phyloP scores from a whole-genome alignment of 148 eudicot genomes.

The Vaccinium vitisidaea region DNA sequence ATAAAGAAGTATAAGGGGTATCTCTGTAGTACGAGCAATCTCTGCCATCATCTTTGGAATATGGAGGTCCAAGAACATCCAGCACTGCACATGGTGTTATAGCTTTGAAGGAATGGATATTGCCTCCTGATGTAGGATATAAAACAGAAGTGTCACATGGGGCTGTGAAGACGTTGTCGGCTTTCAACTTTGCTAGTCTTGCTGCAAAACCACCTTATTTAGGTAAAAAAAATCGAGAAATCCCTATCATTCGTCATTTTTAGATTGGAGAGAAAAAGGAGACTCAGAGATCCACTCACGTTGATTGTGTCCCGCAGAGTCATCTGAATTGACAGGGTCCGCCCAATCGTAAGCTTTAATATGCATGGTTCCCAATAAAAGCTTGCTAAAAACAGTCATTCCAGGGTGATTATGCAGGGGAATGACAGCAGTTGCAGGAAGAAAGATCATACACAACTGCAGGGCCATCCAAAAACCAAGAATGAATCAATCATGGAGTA shows the following conservation, averaged over 20 bases:
- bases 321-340: conserved; percentile 26
- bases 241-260: background rate
- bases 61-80: conserved; percentile 91
- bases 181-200: conserved; percentile 55
- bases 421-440: conserved; percentile 66
- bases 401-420: conserved; percentile 94
- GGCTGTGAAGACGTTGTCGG: conserved; percentile 45
- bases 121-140: conserved; percentile 89
- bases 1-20: conserved; percentile 21
- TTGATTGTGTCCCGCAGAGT: conserved; percentile 24
- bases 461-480: conserved; percentile 9
- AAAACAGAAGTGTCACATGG: conserved; percentile 72
- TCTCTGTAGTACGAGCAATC: conserved; percentile 73
- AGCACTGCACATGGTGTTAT: conserved; percentile 81
- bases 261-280: background rate
- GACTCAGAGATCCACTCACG: conserved; percentile 33
- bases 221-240: background rate
- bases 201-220: conserved; percentile 39
- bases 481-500: background rate
- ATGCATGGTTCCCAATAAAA: conserved; percentile 74
- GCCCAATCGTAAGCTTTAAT: conserved; percentile 83
- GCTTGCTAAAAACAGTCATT: conserved; percentile 91
- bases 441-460: conserved; percentile 77
- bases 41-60: conserved; percentile 76
- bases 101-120: conserved; percentile 77